Base-by-base conservation (phyloP, 2,329 filamentous ascomycete species). In the Clonostachys chloroleuca region DNA sequence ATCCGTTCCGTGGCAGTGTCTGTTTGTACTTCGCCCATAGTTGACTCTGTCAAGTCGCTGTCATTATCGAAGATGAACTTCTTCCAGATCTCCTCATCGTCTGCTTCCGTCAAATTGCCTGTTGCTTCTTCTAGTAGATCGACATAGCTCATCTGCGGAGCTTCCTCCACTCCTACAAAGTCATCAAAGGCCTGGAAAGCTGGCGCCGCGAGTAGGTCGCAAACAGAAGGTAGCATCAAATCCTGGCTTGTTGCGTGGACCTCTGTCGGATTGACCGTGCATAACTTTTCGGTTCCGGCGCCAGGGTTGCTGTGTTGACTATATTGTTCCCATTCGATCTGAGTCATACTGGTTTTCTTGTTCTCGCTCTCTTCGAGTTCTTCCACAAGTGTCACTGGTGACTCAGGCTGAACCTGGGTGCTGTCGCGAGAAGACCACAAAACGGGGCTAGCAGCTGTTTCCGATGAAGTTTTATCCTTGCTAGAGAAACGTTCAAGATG, bases 61-160 rank as follows among this genome's bases (percentile, higher is more conserved):
- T 59, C 47, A 9, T 55, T 51, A 42, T 59, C 56, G 14, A 58
- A 52, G 18, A 64, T 45, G 47, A 63, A 63, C 41, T 34, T 57
- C 47, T 56, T 61, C 61, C 56, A 64, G 7, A 61, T 49, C 36
- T 59, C 55, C 18, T 62, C 56, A 34, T 61, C 53, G 16, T 53
- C 51, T 2, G 46, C 46, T 35, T 17, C 35, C 9, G 14, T 8
- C 20, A 8, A 12, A 12, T 33, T 6, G 20, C 44, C 14, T 14
- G 9, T 8, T 17, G 12, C 34, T 9, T 9, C 14, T 8, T 9
- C 20, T 14, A 16, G 37, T 5, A 18, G 13, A 12, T 46, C 45
- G 6, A 13, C 12, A 14, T 10, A 17, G 14, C 35, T 20, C 40
- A 13, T 42, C 40, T 14, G 40, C 18, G 17, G 40, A 18, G 40